Conservation (phyloP, 805 yeast species). For the Candida namnaoensis region DNA sequence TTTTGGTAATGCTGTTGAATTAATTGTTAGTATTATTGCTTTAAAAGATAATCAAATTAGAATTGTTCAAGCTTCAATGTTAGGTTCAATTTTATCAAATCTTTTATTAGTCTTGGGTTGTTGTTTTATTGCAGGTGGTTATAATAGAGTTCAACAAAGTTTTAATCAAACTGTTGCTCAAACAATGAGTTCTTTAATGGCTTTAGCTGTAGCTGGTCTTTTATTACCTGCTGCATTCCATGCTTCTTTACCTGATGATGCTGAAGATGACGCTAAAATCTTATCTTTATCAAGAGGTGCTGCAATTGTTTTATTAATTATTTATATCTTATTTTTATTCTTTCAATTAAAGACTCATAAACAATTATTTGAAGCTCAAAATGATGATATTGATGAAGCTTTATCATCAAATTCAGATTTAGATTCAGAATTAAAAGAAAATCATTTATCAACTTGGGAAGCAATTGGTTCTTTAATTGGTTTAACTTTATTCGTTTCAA, state of each 20-base stretch:
- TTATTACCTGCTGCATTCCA: constrained; percentile 95
- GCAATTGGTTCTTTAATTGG: constrained; percentile 46
- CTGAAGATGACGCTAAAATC: constrained; percentile 33
- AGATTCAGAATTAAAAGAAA: constrained; percentile 19
- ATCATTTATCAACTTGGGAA: constrained; percentile 38
- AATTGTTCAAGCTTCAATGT: constrained; percentile 95
- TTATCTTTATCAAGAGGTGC: constrained; percentile 80
- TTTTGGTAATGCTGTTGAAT: constrained; percentile 95
- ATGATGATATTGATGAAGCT: constrained; percentile 28
- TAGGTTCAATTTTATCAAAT: constrained; percentile 88
- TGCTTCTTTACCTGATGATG: constrained; percentile 53
- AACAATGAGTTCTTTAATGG: constrained; percentile 92
- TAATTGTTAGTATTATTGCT: constrained; percentile 90
- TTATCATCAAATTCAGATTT: background rate
- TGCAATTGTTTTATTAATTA: constrained; percentile 63
- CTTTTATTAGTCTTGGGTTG: constrained; percentile 88
- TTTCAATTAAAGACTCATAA: constrained; percentile 90
- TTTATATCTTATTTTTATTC: constrained; percentile 70
- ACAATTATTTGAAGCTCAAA: constrained; percentile 55
- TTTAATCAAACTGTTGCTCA: constrained; percentile 97
- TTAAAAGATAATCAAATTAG: constrained; percentile 77
- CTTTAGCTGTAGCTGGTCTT: constrained; percentile 81
- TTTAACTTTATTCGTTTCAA: constrained; percentile 73
- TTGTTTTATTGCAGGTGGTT: constrained; percentile 90
- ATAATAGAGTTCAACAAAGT: constrained; percentile 73